Conservation (phyloP, 2,329 filamentous ascomycete species). For the Ascosphaera apis region DNA sequence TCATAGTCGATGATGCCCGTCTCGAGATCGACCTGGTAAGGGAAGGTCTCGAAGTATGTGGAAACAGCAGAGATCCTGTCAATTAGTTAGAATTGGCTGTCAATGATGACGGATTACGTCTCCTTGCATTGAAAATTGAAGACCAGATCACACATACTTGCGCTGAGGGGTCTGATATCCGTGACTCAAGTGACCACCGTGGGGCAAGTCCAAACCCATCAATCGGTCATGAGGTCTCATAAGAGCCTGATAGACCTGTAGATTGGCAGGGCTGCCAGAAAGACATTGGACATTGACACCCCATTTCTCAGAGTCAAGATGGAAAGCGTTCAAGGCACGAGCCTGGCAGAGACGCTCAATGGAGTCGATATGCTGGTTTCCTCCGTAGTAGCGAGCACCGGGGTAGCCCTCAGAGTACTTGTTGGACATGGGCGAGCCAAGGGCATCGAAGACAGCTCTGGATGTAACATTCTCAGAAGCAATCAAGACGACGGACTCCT, state of each 20-base stretch:
- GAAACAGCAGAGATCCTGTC: conserved; percentile 80
- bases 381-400: conserved; percentile 94
- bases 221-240: conserved; percentile 82
- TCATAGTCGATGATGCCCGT: conserved; percentile 93
- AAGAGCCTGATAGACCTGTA: conserved; percentile 93
- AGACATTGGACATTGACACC: conserved; percentile 96
- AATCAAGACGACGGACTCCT: conserved; percentile 95
- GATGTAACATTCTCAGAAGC: conserved; percentile 99
- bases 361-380: conserved; percentile 95
- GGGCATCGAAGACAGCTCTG: conserved; percentile 88
- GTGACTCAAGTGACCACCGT: conserved; percentile 88
- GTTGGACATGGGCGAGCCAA: conserved; percentile 89
- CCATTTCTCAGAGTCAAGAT: conserved; percentile 71
- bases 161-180: conserved; percentile 88
- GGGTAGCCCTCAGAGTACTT: conserved; percentile 99
- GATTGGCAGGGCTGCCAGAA: conserved; percentile 80
- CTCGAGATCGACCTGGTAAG: conserved; percentile 72
- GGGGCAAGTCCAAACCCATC: conserved; percentile 91
- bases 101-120: conserved; percentile 2
- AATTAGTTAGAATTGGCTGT: neutral
- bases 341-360: conserved; percentile 90
- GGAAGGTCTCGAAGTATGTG: conserved; percentile 96
- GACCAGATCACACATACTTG: conserved; percentile 32
- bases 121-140: conserved; percentile 3
- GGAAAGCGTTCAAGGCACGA: conserved; percentile 78